A percentile compares a stretch with the other conserved stretches of the same genome.
Evolutionary conservation across 1,284 basidiomycete genomes (phyloP).

Genomic region (Cryptococcus jaspeensis): DNA sequence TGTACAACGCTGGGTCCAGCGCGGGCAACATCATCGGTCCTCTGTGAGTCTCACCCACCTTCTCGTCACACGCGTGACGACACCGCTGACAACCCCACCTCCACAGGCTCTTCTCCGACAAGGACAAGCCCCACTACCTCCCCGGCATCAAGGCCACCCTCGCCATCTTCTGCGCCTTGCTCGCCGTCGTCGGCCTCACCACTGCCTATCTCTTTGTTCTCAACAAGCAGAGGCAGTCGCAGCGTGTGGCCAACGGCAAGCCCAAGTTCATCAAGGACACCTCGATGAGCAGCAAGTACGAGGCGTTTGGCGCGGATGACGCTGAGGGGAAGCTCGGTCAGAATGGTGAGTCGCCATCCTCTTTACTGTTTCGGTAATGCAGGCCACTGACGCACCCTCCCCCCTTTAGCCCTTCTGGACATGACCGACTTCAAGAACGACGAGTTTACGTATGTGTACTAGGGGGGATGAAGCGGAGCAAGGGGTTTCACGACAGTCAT

Average conservation of each 20-base stretch:
- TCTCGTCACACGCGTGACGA: not conserved
- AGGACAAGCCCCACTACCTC: slow-evolving; percentile 45
- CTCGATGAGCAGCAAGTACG: slow-evolving; percentile 41
- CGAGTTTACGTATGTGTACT: slow-evolving; percentile 33
- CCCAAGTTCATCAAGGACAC: slow-evolving; percentile 44
- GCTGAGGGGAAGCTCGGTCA: slow-evolving; percentile 14
- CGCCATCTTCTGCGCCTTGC: slow-evolving; percentile 42
- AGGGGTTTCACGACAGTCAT: no score
- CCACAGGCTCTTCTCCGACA: slow-evolving; percentile 41
- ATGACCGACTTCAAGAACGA: slow-evolving; percentile 45
- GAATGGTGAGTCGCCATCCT: slow-evolving; percentile 18
- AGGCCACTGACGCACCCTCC: no score
- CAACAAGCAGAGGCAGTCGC: slow-evolving; percentile 44
- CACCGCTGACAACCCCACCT: slow-evolving; percentile 3
- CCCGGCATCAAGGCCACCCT: slow-evolving; percentile 44
- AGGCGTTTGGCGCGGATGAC: slow-evolving; percentile 28
- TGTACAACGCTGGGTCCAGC: slow-evolving; percentile 36
- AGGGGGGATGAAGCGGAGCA: no score
- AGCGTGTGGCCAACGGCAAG: slow-evolving; percentile 46
- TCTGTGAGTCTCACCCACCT: not conserved
- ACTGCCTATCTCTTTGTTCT: slow-evolving; percentile 35
- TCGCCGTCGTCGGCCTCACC: slow-evolving; percentile 35
- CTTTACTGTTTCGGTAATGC: no score
- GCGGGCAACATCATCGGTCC: slow-evolving; percentile 39
- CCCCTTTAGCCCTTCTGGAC: slow-evolving; percentile 21